These are phyloP conservation scores for Pythium dissimile DNA, from an alignment of 352 stramenopile species.

Conservation along the genomic window DNA sequence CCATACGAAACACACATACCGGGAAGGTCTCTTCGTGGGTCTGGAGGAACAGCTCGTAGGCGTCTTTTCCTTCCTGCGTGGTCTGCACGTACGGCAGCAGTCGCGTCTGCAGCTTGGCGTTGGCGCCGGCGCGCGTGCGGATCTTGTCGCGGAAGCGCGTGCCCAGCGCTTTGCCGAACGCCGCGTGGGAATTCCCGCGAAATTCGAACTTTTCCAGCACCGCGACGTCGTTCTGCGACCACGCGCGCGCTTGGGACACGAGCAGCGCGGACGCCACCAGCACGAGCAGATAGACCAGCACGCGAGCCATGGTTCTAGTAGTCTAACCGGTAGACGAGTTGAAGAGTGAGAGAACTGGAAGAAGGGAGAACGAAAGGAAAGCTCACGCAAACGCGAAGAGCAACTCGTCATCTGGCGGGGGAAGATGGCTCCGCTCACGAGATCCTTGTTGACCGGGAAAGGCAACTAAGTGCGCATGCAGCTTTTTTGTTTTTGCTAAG, in stretches of 20 bases:
- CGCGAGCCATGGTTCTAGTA: background rate
- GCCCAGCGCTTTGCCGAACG: conserved; percentile 53
- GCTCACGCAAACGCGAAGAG: background rate
- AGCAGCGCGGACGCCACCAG: conserved; percentile 5
- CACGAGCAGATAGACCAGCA: background rate
- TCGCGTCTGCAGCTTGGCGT: conserved; percentile 51
- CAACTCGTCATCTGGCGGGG: background rate
- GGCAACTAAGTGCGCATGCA: conserved; percentile 11
- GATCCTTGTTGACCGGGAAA: conserved; percentile 11
- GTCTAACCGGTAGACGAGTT: too few relatives aligned
- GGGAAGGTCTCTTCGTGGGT: conserved; percentile 50
- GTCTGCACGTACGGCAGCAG: conserved; percentile 56
- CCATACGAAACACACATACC: conserved; percentile 18
- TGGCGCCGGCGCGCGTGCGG: conserved; percentile 32
- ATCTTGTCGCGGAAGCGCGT: conserved; percentile 50
- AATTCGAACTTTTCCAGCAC: conserved; percentile 52
- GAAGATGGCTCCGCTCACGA: conserved; percentile 7
- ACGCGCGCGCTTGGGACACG: conserved; percentile 5
- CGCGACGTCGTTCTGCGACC: conserved; percentile 11
- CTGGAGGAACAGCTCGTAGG: conserved; percentile 46
- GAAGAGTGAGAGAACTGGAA: background rate
- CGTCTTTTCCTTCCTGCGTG: conserved; percentile 20
- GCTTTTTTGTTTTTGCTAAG: background rate
- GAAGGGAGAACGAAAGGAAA: too few relatives aligned
- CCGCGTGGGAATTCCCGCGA: conserved; percentile 53